Evolutionary conservation across 179 eudicot species (phyloP).

Genomic region (Beta macrorhiza): DNA sequence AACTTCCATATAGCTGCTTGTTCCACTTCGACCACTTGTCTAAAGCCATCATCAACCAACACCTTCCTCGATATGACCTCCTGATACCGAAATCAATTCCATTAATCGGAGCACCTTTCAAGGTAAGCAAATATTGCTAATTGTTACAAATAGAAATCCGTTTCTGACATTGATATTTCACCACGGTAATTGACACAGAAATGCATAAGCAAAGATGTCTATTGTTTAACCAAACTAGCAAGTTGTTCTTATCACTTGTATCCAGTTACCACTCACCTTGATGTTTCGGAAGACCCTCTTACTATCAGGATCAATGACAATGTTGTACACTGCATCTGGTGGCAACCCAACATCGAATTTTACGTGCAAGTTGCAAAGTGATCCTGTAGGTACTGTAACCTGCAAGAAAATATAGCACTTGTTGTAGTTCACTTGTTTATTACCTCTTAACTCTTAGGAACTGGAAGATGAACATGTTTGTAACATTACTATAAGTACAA

Average conservation of each 20-base stretch:
- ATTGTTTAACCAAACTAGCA: background rate
- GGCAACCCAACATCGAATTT: constrained; percentile 78
- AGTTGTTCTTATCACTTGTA: background rate
- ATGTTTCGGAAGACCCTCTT: constrained; percentile 93
- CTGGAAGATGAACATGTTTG: background rate
- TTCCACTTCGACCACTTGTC: constrained; percentile 93
- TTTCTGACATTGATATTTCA: background rate
- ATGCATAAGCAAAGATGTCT: background rate
- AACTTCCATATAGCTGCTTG: constrained; percentile 98
- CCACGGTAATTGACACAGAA: background rate
- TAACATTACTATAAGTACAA: background rate
- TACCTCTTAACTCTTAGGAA: background rate
- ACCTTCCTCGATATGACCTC: constrained; percentile 86
- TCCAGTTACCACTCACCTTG: constrained; percentile 43
- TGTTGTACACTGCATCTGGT: constrained; percentile 89
- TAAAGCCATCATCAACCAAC: constrained; percentile 74
- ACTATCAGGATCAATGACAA: constrained; percentile 92
- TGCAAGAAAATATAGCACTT: constrained; percentile 33
- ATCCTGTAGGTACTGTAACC: constrained; percentile 96
- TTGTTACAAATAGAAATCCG: background rate
- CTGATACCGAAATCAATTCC: constrained; percentile 37
- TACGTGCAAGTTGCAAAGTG: constrained; percentile 75
- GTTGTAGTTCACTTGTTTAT: constrained; percentile 9
- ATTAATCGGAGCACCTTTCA: background rate
- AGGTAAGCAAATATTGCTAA: background rate